phyloP scores from a whole-genome alignment of 75 land plant species.

The Chamaecyparis obtusa region DNA sequence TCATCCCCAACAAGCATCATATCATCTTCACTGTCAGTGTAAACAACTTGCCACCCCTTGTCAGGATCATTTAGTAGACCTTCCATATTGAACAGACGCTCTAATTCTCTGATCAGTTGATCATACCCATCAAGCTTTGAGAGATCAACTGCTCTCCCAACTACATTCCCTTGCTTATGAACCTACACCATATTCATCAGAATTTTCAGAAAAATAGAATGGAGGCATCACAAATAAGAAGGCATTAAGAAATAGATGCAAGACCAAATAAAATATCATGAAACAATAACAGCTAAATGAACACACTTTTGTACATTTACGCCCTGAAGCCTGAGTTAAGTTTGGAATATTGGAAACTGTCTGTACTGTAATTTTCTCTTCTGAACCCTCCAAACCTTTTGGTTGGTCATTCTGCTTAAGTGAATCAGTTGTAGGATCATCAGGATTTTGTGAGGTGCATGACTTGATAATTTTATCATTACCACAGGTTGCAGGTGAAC shows the following conservation, averaged over 20 bases:
- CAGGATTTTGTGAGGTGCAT: neutral
- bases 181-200: constrained; percentile 41
- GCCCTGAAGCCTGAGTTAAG: constrained; percentile 17
- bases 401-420: neutral
- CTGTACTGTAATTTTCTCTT: constrained; percentile 7
- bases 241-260: neutral
- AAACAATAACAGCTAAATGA: neutral
- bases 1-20: constrained; percentile 95
- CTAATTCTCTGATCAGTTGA: constrained; percentile 56
- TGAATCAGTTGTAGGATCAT: neutral
- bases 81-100: constrained; percentile 71
- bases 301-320: constrained; percentile 54
- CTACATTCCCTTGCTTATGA: constrained; percentile 69
- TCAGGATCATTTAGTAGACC: constrained; percentile 54
- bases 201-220: neutral
- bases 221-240: neutral
- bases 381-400: constrained; percentile 12
- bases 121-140: constrained; percentile 61
- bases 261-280: neutral
- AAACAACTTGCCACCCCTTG: constrained; percentile 82
- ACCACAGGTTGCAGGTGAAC: neutral
- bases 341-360: constrained; percentile 12
- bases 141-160: constrained; percentile 82
- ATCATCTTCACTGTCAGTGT: constrained; percentile 86
- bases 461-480: neutral